phyloP scores from a whole-genome alignment of 495 filamentous ascomycete genomes.

The Aspergillus steynii region DNA sequence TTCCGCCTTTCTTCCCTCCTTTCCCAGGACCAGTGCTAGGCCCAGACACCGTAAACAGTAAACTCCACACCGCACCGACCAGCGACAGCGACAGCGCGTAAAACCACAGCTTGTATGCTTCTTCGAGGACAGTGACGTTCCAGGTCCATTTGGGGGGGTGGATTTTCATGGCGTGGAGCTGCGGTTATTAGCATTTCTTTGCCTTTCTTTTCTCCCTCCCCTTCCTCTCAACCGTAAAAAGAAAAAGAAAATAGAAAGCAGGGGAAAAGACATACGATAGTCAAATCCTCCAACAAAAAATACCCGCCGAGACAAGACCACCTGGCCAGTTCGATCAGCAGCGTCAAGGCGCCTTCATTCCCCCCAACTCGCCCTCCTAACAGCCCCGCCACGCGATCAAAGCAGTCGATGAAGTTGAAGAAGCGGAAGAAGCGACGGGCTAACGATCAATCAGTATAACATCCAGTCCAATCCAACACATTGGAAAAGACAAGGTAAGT shows the following conservation, averaged over 20 bases:
- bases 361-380: conserved; percentile 17
- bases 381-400: conserved; percentile 45
- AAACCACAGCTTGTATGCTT: conserved; percentile 68
- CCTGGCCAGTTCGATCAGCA: conserved; percentile 32
- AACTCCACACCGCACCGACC: conserved; percentile 22
- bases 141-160: conserved; percentile 35
- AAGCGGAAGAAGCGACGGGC: conserved; percentile 61
- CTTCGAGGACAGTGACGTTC: conserved; percentile 36
- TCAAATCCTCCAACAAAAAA: conserved; percentile 41
- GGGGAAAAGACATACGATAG: conserved; percentile 32
- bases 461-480: not conserved
- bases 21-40: not conserved
- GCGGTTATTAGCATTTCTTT: conserved; percentile 9
- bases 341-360: conserved; percentile 18
- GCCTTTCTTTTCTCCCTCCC: not conserved
- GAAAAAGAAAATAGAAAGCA: conserved; percentile 1
- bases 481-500: not conserved
- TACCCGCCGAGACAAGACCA: conserved; percentile 43
- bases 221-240: not conserved
- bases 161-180: conserved; percentile 52
- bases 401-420: conserved; percentile 63
- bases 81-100: conserved; percentile 49
- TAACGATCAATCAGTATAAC: not conserved
- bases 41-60: conserved; percentile 18
- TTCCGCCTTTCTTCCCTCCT: conserved; percentile 4